A percentile compares a stretch with the other conserved stretches of the same genome.
Evolutionary conservation across 2,329 filamentous ascomycete genomes (phyloP).

Genomic region (Ascochyta viciae-villosae): DNA sequence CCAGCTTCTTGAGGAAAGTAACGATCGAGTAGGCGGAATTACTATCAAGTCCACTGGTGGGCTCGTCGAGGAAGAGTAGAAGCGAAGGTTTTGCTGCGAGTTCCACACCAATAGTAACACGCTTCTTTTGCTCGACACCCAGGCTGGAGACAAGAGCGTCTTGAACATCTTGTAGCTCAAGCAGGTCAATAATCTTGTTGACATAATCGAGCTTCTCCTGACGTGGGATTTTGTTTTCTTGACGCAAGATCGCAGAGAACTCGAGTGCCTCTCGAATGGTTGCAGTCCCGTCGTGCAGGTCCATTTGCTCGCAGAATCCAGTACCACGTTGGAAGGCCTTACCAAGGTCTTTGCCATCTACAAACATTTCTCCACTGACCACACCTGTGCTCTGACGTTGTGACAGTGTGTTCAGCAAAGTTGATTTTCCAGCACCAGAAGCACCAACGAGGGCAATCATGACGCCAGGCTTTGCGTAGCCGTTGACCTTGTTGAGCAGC

Average conservation of each 20-base stretch:
- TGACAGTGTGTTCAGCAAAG: conserved; percentile 77
- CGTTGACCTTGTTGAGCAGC: conserved; percentile 73
- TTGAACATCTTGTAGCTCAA: conserved; percentile 70
- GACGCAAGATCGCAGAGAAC: conserved; percentile 71
- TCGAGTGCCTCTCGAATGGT: conserved; percentile 73
- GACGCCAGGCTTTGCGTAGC: conserved; percentile 79
- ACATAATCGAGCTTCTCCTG: conserved; percentile 72
- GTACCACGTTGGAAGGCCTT: conserved; percentile 70
- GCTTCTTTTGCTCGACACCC: conserved; percentile 74
- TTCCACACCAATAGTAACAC: conserved; percentile 76
- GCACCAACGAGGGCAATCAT: conserved; percentile 85
- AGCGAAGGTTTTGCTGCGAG: conserved; percentile 67
- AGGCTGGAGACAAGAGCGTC: conserved; percentile 71
- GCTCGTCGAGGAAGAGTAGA: conserved; percentile 75
- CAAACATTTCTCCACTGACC: conserved; percentile 73
- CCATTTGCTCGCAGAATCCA: conserved; percentile 76
- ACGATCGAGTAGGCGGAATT: conserved; percentile 74
- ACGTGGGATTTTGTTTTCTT: conserved; percentile 61
- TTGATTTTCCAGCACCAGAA: conserved; percentile 83
- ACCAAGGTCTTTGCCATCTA: conserved; percentile 69
- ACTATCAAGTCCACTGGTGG: conserved; percentile 73
- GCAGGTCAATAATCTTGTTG: conserved; percentile 68
- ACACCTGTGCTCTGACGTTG: conserved; percentile 73
- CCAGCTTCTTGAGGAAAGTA: conserved; percentile 71
- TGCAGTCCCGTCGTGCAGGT: conserved; percentile 72